Base-by-base conservation (phyloP, 495 filamentous ascomycete species). In the Annulohypoxylon stygium region DNA sequence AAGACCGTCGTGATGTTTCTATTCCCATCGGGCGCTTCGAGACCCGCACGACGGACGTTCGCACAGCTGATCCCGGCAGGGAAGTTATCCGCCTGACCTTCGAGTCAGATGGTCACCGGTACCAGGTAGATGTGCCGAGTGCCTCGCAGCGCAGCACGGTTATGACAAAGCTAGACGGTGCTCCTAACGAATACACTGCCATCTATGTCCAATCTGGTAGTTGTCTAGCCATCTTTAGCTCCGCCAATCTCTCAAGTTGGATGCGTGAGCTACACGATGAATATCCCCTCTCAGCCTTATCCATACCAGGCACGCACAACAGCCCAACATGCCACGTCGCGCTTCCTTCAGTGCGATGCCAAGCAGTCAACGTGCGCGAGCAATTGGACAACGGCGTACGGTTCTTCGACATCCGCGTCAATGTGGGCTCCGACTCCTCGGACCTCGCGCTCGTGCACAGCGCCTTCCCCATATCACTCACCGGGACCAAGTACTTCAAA, bases 271-370 rank as follows among this genome's bases (percentile, higher is more conserved):
- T 98, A 36, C 83, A 82, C 50, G 88, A 93, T 74, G 84, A 88
- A 26, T 90, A 86, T 14, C 87, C 93, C 0, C 83, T 98, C 23
- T 93, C 93, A 10, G 87, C 91, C 4, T 88, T 99, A 34, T 93
- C 91, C 48, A 97, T 99, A 68, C 97, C 96, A 2, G 96, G 96
- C 63, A 98, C 96, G 0, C 96, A 99, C 86, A 99, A 99, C 81
- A 92, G 91, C 6, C 92, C 95, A 1, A 96, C 95, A 2, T 90
- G 88, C 81, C 85, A 96, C 81, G 80, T 86, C 26, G 95, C 96
- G 18, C 88, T 97, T 0, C 96, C 96, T 6, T 96, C 93, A 0
- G 96, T 99, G 11, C 92, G 96, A 62, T 99, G 96, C 82, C 96
- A 99, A 81, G 90, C 93, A 26, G 93, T 94, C 25, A 82, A 87